Conservation (phyloP, 306 rosid species). For the Glycine tomentella region DNA sequence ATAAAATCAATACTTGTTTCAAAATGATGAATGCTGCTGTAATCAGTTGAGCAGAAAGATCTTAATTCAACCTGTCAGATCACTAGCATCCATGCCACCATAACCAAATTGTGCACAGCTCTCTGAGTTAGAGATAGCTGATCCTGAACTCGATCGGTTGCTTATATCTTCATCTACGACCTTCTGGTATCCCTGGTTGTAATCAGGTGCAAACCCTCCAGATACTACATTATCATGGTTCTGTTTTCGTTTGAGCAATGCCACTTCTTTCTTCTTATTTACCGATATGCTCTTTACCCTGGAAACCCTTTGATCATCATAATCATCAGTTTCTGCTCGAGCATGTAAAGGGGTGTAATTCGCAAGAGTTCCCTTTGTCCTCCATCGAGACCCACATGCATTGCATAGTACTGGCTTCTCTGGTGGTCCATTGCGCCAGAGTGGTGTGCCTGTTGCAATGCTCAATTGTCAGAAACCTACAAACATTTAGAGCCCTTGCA, state of each 20-base stretch:
- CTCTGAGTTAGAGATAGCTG: conserved; percentile 94
- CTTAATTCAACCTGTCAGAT: conserved; percentile 84
- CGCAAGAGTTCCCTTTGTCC: conserved; percentile 98
- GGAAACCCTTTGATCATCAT: conserved; percentile 74
- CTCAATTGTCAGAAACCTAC: conserved; percentile 51
- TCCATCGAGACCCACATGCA: conserved; percentile 99
- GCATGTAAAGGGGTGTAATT: conserved; percentile 98
- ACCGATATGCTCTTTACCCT: conserved; percentile 73
- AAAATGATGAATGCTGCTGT: conserved; percentile 37
- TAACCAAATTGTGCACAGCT: conserved; percentile 81
- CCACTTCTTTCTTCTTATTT: conserved; percentile 80
- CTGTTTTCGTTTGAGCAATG: conserved; percentile 76
- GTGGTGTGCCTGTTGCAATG: conserved; percentile 90
- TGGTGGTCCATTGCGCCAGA: conserved; percentile 99
- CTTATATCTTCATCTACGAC: conserved; percentile 79
- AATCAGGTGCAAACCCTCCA: conserved; percentile 61
- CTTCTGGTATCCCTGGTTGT: conserved; percentile 71
- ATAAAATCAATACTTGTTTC: conserved; percentile 16
- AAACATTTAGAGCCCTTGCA: conserved; percentile 30
- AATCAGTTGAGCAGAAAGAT: conserved; percentile 36
- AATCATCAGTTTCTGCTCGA: conserved; percentile 85
- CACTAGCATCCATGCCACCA: conserved; percentile 82
- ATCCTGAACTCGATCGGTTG: conserved; percentile 96
- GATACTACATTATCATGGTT: conserved; percentile 56
- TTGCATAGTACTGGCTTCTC: conserved; percentile 98